phyloP scores from a whole-genome alignment of 2,329 filamentous ascomycete species.

The Fusarium floridanum region DNA sequence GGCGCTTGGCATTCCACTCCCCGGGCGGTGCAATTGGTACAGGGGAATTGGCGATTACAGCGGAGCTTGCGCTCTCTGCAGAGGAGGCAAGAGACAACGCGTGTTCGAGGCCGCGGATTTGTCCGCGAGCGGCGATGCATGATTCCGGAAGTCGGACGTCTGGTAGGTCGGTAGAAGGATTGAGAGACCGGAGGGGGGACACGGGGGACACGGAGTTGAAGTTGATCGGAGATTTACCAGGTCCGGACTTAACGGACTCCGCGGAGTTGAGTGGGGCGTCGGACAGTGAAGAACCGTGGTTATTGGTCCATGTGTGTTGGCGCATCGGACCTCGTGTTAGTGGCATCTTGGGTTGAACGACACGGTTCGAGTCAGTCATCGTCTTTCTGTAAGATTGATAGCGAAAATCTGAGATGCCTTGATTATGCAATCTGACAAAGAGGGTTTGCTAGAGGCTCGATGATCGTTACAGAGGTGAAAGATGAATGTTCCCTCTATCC shows the following conservation, averaged over 20 bases:
- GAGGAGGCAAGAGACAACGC: neutral
- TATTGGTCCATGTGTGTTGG: neutral
- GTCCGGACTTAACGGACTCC: slow-evolving; percentile 1
- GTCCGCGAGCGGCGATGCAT: neutral
- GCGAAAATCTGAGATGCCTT: too few species aligned
- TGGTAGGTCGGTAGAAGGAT: neutral
- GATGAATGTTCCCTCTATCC: too few species aligned
- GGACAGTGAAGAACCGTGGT: neutral
- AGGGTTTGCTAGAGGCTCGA: too few species aligned
- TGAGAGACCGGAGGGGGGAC: neutral
- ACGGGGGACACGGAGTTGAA: neutral
- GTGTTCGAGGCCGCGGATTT: neutral
- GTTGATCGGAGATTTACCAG: neutral
- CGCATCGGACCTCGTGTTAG: neutral
- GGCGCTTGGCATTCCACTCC: neutral
- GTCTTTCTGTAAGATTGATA: too few species aligned
- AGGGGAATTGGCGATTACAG: neutral
- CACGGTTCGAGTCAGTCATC: too few species aligned
- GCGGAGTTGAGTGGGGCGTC: neutral
- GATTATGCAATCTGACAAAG: too few species aligned
- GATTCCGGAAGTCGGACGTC: neutral
- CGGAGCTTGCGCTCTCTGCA: slow-evolving; percentile 1
- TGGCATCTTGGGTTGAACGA: neutral
- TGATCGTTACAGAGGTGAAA: too few species aligned
- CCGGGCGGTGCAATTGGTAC: neutral